Conservation (phyloP, 495 filamentous ascomycete species). For the Xylaria grammica region DNA sequence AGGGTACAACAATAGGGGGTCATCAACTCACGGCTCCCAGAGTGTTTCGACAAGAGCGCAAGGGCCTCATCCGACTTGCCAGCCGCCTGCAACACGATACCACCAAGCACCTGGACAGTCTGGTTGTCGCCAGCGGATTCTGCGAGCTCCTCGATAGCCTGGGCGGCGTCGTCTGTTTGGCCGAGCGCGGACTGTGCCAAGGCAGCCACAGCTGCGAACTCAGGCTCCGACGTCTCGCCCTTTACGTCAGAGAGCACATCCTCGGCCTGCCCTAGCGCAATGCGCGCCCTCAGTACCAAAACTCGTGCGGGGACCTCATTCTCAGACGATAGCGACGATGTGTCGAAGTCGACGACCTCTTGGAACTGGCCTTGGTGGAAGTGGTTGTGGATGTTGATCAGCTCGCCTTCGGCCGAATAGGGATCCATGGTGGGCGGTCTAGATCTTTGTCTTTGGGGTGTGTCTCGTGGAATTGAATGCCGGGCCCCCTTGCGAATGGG, state of each 20-base stretch:
- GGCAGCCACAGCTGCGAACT: slow-evolving; percentile 77
- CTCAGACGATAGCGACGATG: slow-evolving; percentile 71
- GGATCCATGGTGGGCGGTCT: slow-evolving; percentile 74
- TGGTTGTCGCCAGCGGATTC: slow-evolving; percentile 70
- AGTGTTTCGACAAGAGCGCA: slow-evolving; percentile 75
- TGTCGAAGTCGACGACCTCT: slow-evolving; percentile 79
- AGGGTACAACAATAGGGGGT: neutral
- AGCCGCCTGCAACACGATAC: slow-evolving; percentile 75
- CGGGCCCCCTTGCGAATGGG: neutral
- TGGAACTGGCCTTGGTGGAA: slow-evolving; percentile 94
- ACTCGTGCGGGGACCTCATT: slow-evolving; percentile 81
- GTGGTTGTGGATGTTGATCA: slow-evolving; percentile 92
- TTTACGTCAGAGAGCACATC: slow-evolving; percentile 71
- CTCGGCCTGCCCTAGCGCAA: slow-evolving; percentile 77
- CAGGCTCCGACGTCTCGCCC: slow-evolving; percentile 65
- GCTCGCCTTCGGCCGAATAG: slow-evolving; percentile 92
- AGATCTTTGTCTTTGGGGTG: neutral
- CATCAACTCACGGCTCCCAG: slow-evolving; percentile 77
- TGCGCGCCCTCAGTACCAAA: slow-evolving; percentile 77
- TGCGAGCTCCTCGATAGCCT: slow-evolving; percentile 68
- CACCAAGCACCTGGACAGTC: slow-evolving; percentile 79
- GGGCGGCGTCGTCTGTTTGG: slow-evolving; percentile 63
- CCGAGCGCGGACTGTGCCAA: slow-evolving; percentile 72
- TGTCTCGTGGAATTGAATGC: neutral
- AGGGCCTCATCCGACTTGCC: slow-evolving; percentile 86